phyloP scores from a whole-genome alignment of 345 rosid species.

The Dipteronia sinensis region DNA sequence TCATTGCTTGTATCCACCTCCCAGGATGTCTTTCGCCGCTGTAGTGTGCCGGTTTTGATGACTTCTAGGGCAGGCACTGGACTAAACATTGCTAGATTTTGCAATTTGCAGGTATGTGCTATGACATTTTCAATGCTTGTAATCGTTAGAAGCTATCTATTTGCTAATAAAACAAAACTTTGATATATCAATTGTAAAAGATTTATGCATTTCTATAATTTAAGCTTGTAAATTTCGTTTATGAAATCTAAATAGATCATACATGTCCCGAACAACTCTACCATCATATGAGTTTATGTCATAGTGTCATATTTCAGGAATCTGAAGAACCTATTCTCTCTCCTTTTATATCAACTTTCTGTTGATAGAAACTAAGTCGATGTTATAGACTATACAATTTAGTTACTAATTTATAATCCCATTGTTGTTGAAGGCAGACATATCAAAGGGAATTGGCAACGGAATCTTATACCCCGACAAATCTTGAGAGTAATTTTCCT shows the following conservation, averaged over 20 bases:
- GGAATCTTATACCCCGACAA: constrained; percentile 23
- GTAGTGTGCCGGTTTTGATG: constrained; percentile 20
- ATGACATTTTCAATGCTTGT: constrained; percentile 15
- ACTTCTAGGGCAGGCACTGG: constrained; percentile 21
- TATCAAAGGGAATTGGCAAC: constrained; percentile 42
- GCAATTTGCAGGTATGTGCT: constrained; percentile 37
- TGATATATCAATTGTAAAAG: not conserved
- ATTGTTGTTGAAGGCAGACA: constrained; percentile 84
- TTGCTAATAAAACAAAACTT: not conserved
- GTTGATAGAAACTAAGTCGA: constrained; percentile 8
- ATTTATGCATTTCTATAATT: not conserved
- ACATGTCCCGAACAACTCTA: not conserved
- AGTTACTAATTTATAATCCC: constrained; percentile 30
- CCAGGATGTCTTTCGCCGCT: constrained; percentile 33
- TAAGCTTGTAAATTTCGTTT: not conserved
- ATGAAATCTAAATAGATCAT: not conserved
- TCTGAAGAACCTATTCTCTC: not conserved
- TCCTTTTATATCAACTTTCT: not conserved
- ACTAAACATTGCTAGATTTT: constrained; percentile 14
- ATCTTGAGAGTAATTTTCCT: constrained; percentile 49
- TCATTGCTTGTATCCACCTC: not conserved
- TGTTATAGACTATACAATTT: constrained; percentile 12
- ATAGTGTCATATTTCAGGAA: not conserved
- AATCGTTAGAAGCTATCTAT: not conserved
- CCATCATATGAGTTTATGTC: not conserved